phyloP scores from a whole-genome alignment of 129 eudicot genomes.

The Pittosporum tobira region DNA sequence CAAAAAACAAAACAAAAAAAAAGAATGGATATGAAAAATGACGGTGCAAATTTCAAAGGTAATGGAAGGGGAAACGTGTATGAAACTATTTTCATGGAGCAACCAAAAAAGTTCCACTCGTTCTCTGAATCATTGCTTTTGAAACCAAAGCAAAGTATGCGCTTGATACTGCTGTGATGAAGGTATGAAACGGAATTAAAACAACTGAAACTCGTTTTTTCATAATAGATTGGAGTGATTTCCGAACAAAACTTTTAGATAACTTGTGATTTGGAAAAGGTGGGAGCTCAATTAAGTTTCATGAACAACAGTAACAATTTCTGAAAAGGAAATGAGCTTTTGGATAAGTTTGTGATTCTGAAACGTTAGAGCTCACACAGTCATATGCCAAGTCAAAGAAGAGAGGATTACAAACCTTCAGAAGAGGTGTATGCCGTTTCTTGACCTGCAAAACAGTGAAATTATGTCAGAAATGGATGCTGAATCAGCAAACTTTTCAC shows the following conservation, averaged over 20 bases:
- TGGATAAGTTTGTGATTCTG: too few species aligned
- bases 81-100: too few species aligned
- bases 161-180: too few species aligned
- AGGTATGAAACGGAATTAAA: not conserved
- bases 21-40: slow-evolving; percentile 5
- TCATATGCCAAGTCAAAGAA: not conserved
- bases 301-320: too few species aligned
- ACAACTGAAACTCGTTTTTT: too few species aligned
- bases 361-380: too few species aligned
- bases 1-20: not conserved
- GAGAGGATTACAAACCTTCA: slow-evolving; percentile 46
- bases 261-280: too few species aligned
- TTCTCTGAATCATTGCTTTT: not conserved
- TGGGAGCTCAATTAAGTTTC: not conserved
- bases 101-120: slow-evolving; percentile 2
- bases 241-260: too few species aligned
- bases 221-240: too few species aligned
- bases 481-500: not conserved
- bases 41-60: too few species aligned
- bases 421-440: slow-evolving; percentile 69
- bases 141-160: not conserved
- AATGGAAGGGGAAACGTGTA: too few species aligned
- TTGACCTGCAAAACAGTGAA: slow-evolving; percentile 49
- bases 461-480: not conserved
- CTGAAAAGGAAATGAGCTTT: too few species aligned